Percentiles rank a stretch among this genome's conserved stretches.
These are phyloP conservation scores for Hymenotorrendiella dingleyae DNA, from an alignment of 2,329 filamentous ascomycete species.

Conservation along the genomic window DNA sequence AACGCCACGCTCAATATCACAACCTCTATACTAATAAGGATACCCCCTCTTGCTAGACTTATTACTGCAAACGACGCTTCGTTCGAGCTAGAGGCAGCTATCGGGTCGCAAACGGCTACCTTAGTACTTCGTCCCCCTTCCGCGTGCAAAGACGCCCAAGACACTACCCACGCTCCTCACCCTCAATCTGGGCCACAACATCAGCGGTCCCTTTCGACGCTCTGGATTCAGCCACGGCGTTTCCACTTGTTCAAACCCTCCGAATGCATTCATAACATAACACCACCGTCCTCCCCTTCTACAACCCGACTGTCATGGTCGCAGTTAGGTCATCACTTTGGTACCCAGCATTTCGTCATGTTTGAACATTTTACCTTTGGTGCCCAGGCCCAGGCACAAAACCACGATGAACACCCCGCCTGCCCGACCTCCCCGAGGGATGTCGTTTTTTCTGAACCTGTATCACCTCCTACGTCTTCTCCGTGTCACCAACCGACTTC, in stretches of 20 bases:
- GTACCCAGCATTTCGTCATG: constrained; percentile 22
- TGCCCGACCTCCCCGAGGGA: constrained; percentile 22
- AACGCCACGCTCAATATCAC: too few relatives aligned
- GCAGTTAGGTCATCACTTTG: background rate
- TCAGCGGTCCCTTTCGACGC: too few relatives aligned
- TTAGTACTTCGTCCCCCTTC: too few relatives aligned
- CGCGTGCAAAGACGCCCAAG: too few relatives aligned
- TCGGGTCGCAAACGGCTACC: too few relatives aligned
- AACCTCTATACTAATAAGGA: too few relatives aligned
- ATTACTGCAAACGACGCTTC: too few relatives aligned
- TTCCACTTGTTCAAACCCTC: constrained; percentile 1
- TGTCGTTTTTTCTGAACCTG: constrained; percentile 17
- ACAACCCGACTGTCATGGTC: background rate
- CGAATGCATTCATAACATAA: constrained; percentile 8
- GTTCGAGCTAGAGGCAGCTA: too few relatives aligned
- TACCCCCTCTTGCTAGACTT: too few relatives aligned
- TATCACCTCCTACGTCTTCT: constrained; percentile 6
- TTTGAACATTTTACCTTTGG: constrained; percentile 26
- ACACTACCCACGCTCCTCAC: too few relatives aligned
- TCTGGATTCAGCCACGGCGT: constrained; percentile 5
- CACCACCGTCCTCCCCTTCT: background rate
- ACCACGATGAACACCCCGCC: constrained; percentile 5
- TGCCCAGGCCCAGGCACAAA: constrained; percentile 14
- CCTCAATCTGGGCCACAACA: too few relatives aligned
- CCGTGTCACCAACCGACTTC: background rate